Percentiles rank a stretch among this genome's conserved stretches.
Conservation (phyloP, 164 flowering plant species). For the Paratinospora sagittata region DNA sequence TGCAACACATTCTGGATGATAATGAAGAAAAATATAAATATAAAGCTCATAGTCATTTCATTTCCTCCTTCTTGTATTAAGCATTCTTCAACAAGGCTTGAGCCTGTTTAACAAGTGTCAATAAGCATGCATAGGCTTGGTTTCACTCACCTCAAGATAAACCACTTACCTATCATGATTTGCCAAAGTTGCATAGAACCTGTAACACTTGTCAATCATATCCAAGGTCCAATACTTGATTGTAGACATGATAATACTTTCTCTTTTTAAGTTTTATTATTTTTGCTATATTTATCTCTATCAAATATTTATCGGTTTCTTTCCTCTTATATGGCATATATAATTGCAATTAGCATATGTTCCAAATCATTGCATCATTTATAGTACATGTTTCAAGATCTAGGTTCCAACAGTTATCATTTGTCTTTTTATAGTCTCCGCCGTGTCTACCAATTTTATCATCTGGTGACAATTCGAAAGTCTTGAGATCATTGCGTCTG, state of each 20-base stretch:
- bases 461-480: constrained; percentile 33
- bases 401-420: neutral
- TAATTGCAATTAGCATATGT: neutral
- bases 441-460: constrained; percentile 77
- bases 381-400: neutral
- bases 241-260: neutral
- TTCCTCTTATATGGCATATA: neutral
- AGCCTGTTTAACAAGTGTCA: too few relatives aligned
- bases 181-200: too few relatives aligned
- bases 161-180: too few relatives aligned
- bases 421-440: constrained; percentile 42
- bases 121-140: too few relatives aligned
- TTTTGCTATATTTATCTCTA: neutral
- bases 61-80: too few relatives aligned
- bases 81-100: too few relatives aligned
- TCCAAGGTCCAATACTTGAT: neutral
- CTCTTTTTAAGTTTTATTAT: neutral
- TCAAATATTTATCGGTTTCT: neutral
- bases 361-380: constrained; percentile 3
- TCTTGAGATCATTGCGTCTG: constrained; percentile 49
- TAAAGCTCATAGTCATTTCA: too few relatives aligned
- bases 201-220: too few relatives aligned
- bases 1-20: too few relatives aligned
- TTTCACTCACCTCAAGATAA: too few relatives aligned
- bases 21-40: too few relatives aligned